A percentile compares a stretch with the other conserved stretches of the same genome.
phyloP scores from a whole-genome alignment of 345 rosid species.

The Salix koriyanagi region DNA sequence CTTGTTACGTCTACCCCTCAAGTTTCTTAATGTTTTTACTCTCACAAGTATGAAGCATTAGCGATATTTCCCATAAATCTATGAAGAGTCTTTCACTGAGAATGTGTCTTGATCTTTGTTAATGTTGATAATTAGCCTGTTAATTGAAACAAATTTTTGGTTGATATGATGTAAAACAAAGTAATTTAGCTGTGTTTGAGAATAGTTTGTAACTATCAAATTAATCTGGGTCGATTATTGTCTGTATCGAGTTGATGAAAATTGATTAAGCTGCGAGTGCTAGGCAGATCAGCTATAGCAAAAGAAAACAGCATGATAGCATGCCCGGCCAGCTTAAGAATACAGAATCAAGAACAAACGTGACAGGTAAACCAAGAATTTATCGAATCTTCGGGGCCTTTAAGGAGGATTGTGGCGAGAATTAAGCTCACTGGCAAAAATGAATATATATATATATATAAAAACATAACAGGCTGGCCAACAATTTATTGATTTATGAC shows the following conservation, averaged over 20 bases:
- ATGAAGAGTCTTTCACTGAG: background rate
- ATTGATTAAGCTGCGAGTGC: background rate
- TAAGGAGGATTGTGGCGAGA: background rate
- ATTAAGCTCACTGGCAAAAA: background rate
- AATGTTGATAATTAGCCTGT: background rate
- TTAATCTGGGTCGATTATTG: background rate
- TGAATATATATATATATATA: background rate
- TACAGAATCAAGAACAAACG: background rate
- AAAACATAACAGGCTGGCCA: background rate
- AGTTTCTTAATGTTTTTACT: background rate
- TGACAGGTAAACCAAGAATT: background rate
- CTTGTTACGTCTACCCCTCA: background rate
- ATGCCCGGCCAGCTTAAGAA: background rate
- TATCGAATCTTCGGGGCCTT: background rate
- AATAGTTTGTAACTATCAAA: background rate
- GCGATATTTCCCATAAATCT: background rate
- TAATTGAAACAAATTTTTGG: background rate
- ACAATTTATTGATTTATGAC: background rate
- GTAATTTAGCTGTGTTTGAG: background rate
- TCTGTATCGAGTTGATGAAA: background rate
- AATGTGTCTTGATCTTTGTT: background rate
- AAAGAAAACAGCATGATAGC: background rate
- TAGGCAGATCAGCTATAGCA: background rate
- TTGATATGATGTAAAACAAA: background rate
- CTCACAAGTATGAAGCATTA: background rate